Conservation (phyloP, 192 early-diverging fungal species). For the Dissophora ornata region DNA sequence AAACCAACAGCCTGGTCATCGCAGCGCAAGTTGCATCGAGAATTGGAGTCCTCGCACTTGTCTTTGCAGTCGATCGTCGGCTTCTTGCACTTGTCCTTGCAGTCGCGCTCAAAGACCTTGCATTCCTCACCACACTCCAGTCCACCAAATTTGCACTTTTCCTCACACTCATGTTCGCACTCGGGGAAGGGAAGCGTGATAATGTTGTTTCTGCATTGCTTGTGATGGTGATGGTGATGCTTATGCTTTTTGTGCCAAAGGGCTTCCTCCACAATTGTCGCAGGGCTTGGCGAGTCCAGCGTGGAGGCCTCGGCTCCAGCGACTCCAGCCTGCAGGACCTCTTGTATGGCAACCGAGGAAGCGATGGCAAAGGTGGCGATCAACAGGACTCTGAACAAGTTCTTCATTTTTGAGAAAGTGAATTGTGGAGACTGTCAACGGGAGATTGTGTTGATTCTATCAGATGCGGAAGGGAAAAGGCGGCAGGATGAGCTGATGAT, state of each 20-base stretch:
- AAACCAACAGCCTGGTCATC: no score
- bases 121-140: background rate
- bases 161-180: background rate
- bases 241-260: background rate
- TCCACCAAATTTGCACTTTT: background rate
- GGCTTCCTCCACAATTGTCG: background rate
- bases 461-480: background rate
- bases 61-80: no score
- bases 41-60: no score
- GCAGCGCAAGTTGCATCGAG: no score
- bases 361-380: constrained; percentile 4
- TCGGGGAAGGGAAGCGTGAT: no score
- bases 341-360: constrained; percentile 1
- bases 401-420: constrained; percentile 1
- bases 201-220: no score
- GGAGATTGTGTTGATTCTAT: background rate
- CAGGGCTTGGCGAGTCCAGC: background rate
- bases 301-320: background rate
- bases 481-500: background rate
- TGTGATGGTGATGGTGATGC: background rate
- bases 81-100: background rate
- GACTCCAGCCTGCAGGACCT: background rate
- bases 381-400: constrained; percentile 6
- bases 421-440: background rate
- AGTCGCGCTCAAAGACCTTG: background rate